A percentile compares a stretch with the other conserved stretches of the same genome.
These are phyloP conservation scores for Diddensiella santjacobensis DNA, from an alignment of 805 yeast genomes.

Conservation along the genomic window DNA sequence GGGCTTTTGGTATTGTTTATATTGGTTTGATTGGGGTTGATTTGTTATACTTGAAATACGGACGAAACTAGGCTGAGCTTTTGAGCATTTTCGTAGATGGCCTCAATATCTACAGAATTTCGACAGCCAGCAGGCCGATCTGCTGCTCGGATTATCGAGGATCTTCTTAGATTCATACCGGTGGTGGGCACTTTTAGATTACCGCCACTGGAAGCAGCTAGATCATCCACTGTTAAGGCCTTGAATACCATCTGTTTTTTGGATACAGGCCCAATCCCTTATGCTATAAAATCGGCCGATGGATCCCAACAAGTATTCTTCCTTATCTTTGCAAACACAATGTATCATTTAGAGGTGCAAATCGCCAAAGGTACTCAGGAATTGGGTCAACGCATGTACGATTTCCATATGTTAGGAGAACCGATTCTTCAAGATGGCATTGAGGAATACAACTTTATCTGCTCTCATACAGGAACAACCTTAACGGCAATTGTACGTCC, in stretches of 20 bases:
- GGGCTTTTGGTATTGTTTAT: too few relatives aligned
- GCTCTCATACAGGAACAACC: constrained; percentile 22
- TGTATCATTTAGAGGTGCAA: constrained; percentile 24
- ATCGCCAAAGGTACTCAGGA: constrained; percentile 1
- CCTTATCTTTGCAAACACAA: constrained; percentile 19
- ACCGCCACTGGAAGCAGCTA: constrained; percentile 19
- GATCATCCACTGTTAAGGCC: constrained; percentile 13
- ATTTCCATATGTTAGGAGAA: constrained; percentile 17
- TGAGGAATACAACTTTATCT: constrained; percentile 20
- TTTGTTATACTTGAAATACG: too few relatives aligned
- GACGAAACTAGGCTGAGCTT: too few relatives aligned
- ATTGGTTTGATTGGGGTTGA: too few relatives aligned
- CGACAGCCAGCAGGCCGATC: constrained; percentile 23
- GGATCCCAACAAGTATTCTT: constrained; percentile 13
- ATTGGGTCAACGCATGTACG: constrained; percentile 8
- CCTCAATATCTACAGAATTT: background rate
- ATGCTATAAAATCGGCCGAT: constrained; percentile 14
- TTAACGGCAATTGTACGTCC: constrained; percentile 22
- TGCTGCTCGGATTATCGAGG: constrained; percentile 30
- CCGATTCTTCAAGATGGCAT: constrained; percentile 16
- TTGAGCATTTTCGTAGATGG: too few relatives aligned
- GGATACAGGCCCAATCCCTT: constrained; percentile 16
- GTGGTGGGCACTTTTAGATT: constrained; percentile 16
- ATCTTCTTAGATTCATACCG: constrained; percentile 25
- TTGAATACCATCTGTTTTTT: constrained; percentile 12